Base-by-base conservation (phyloP, 1,139 yeast species). In the Candida mesenterica region DNA sequence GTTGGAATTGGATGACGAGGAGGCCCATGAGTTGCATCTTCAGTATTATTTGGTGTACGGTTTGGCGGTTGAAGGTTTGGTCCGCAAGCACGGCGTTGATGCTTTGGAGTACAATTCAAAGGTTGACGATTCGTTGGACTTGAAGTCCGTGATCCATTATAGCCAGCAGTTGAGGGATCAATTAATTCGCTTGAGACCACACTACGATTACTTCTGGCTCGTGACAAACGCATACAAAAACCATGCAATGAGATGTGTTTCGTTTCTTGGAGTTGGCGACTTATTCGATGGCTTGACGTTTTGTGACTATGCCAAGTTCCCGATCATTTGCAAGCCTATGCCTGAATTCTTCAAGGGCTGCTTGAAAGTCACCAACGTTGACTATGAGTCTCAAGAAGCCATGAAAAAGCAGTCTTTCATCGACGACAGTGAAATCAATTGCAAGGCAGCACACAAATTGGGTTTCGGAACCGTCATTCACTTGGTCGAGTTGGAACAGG, bases 181-280 rank as follows among this genome's bases (percentile, higher is more conserved):
- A 68, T 60, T 84, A 31, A 39, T 71, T 4, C 50, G 61, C 4
- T 49, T 83, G 44, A 77, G 67, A 44, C 46, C 62, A 8, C 41
- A 60, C 13, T 72, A 45, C 23, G 44, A 49, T 27, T 51, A 59
- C 45, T 63, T 70, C 41, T 92, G 98, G 98, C 71, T 92, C 31
- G 83, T 89, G 50, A 92, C 98, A 12, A 92, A 92, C 55, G 98
- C 98, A 1, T 92, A 90, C 65, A 81, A 83, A 56, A 87, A 77
- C 51, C 97, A 92, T 57, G 97, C 94, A 1, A 53, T 79, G 37
- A 69, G 92, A 37, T 95, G 86, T 13, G 72, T 89, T 15, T 72
- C 81, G 28, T 68, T 90, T 37, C 68, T 92, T 33, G 97, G 96
- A 2, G 59, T 92, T 23, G 96, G 92, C 15, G 97, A 90, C 55